Conservation (phyloP, 306 rosid species). For the Trichosanthes cucumerina region DNA sequence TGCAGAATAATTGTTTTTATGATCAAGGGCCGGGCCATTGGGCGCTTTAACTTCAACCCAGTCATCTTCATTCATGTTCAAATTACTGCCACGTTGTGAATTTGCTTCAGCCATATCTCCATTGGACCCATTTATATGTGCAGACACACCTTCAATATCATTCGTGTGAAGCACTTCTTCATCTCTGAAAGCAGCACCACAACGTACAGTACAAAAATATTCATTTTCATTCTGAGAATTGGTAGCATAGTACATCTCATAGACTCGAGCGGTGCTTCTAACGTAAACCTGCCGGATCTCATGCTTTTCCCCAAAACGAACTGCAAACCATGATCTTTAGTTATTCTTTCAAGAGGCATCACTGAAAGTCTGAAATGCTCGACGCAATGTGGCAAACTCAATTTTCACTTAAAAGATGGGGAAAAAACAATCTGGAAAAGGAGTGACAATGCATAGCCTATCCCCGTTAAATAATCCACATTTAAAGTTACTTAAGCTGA, state of each 20-base stretch:
- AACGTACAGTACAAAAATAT: slow-evolving; percentile 69
- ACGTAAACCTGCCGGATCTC: slow-evolving; percentile 71
- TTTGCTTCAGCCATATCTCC: slow-evolving; percentile 20
- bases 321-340: slow-evolving; percentile 29
- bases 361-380: neutral
- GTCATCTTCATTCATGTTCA: slow-evolving; percentile 49
- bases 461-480: neutral
- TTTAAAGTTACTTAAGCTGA: neutral
- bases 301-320: slow-evolving; percentile 45
- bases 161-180: slow-evolving; percentile 38
- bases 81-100: slow-evolving; percentile 18
- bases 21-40: slow-evolving; percentile 15
- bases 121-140: slow-evolving; percentile 17
- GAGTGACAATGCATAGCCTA: neutral
- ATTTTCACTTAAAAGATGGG: neutral
- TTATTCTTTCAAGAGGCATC: slow-evolving; percentile 11
- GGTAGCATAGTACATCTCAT: slow-evolving; percentile 53
- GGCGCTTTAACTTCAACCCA: slow-evolving; percentile 70
- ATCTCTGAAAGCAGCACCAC: slow-evolving; percentile 57
- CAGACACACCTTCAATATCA: slow-evolving; percentile 20
- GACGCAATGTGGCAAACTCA: neutral
- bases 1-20: slow-evolving; percentile 7
- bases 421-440: neutral
- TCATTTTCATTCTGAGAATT: slow-evolving; percentile 29
- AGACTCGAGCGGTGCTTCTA: slow-evolving; percentile 77